These are phyloP conservation scores for Begonia peltatifolia DNA, from an alignment of 306 rosid genomes.

Conservation along the genomic window DNA sequence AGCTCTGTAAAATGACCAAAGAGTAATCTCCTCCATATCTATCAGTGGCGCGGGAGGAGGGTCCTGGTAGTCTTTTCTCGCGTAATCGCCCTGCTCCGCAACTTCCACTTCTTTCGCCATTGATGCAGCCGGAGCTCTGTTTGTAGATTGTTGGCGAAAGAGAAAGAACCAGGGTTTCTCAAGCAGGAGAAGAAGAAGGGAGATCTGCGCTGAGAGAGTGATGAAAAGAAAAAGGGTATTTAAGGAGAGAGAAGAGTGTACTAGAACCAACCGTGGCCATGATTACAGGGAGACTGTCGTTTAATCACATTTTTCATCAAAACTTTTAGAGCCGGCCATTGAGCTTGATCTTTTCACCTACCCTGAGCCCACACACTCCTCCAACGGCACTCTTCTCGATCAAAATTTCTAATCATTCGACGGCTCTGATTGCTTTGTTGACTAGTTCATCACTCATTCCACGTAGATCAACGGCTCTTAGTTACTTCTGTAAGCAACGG, in stretches of 20 bases:
- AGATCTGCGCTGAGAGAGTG: slow-evolving; percentile 3
- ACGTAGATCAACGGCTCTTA: too few species aligned
- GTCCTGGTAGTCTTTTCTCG: slow-evolving; percentile 66
- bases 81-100: slow-evolving; percentile 35
- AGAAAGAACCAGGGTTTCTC: not conserved
- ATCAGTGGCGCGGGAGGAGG: slow-evolving; percentile 74
- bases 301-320: too few species aligned
- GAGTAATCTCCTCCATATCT: slow-evolving; percentile 41
- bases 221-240: slow-evolving; percentile 24
- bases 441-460: too few species aligned
- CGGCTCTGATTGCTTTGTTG: too few species aligned
- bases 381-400: slow-evolving; percentile 23
- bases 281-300: slow-evolving; percentile 6
- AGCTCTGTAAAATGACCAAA: slow-evolving; percentile 86
- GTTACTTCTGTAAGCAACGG: too few species aligned
- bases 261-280: slow-evolving; percentile 1
- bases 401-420: too few species aligned
- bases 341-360: slow-evolving; percentile 58
- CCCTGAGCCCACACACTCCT: slow-evolving; percentile 28
- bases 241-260: slow-evolving; percentile 24
- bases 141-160: not conserved
- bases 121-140: too few species aligned
- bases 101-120: slow-evolving; percentile 77
- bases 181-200: not conserved
- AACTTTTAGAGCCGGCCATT: slow-evolving; percentile 34